Conservation (phyloP, 208 protist species). For the Leishmania tarentolae region DNA sequence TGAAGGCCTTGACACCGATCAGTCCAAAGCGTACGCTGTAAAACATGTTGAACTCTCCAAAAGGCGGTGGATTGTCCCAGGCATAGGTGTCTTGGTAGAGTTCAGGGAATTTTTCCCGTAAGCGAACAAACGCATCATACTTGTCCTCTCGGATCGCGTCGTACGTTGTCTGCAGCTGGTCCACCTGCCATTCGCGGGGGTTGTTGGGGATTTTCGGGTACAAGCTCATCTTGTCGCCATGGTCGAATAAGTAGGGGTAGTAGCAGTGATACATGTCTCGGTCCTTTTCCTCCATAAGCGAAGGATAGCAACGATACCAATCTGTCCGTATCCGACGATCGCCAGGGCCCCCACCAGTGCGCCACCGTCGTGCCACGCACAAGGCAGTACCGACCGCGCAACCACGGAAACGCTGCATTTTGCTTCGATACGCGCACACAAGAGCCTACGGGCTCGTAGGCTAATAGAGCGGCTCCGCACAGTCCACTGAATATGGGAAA, state of each 20-base stretch:
- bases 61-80: conserved; percentile 93
- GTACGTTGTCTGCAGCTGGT: conserved; percentile 94
- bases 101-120: conserved; percentile 93
- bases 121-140: conserved; percentile 91
- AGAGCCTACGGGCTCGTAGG: background rate
- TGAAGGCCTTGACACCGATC: conserved; percentile 91
- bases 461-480: background rate
- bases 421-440: background rate
- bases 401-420: conserved; percentile 22
- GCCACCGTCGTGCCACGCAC: conserved; percentile 42
- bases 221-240: conserved; percentile 91
- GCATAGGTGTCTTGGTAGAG: conserved; percentile 91
- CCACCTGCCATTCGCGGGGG: conserved; percentile 88
- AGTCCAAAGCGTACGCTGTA: conserved; percentile 93
- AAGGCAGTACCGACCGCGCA: conserved; percentile 8
- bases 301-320: conserved; percentile 91
- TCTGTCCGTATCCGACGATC: conserved; percentile 85
- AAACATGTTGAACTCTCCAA: conserved; percentile 95
- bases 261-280: conserved; percentile 95
- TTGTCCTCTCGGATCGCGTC: conserved; percentile 94
- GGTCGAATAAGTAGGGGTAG: conserved; percentile 94
- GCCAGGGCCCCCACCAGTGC: conserved; percentile 78
- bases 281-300: conserved; percentile 89
- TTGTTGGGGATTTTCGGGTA: conserved; percentile 93
- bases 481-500: no score